phyloP scores from a whole-genome alignment of 768 basidiomycete genomes.

The Auricularia sp. region DNA sequence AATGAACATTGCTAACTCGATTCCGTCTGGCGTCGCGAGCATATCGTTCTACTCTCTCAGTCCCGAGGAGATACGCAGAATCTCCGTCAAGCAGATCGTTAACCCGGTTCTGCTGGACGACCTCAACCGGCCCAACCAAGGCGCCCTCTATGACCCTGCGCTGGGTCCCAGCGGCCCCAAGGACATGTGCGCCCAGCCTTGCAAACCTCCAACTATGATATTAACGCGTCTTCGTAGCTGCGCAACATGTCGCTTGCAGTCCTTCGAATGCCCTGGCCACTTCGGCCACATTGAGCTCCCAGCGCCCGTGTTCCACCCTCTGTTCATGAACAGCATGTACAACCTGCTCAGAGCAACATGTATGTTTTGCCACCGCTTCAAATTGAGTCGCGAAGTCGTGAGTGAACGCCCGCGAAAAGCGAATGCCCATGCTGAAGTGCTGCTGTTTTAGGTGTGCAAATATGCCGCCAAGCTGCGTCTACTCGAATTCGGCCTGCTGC shows the following conservation, averaged over 20 bases:
- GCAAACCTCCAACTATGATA: not conserved
- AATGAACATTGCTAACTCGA: conserved; percentile 87
- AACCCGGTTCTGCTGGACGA: conserved; percentile 92
- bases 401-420: conserved; percentile 12
- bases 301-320: conserved; percentile 88
- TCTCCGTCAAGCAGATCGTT: conserved; percentile 95
- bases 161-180: conserved; percentile 82
- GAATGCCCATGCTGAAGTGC: not conserved
- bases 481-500: conserved; percentile 79
- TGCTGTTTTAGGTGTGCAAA: conserved; percentile 51
- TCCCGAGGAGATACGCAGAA: conserved; percentile 75
- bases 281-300: conserved; percentile 97
- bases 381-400: conserved; percentile 64
- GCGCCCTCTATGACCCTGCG: conserved; percentile 91
- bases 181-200: conserved; percentile 64
- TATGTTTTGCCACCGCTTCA: conserved; percentile 91
- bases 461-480: conserved; percentile 80
- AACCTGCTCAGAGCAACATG: conserved; percentile 80
- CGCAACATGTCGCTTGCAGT: conserved; percentile 83
- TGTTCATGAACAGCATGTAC: conserved; percentile 89
- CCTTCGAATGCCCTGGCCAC: conserved; percentile 94
- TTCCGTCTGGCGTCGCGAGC: conserved; percentile 76
- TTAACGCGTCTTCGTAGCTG: conserved; percentile 45
- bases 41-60: conserved; percentile 91
- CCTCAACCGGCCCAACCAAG: conserved; percentile 80